phyloP scores from a whole-genome alignment of 306 rosid genomes.

The Vachellia pachyceras region DNA sequence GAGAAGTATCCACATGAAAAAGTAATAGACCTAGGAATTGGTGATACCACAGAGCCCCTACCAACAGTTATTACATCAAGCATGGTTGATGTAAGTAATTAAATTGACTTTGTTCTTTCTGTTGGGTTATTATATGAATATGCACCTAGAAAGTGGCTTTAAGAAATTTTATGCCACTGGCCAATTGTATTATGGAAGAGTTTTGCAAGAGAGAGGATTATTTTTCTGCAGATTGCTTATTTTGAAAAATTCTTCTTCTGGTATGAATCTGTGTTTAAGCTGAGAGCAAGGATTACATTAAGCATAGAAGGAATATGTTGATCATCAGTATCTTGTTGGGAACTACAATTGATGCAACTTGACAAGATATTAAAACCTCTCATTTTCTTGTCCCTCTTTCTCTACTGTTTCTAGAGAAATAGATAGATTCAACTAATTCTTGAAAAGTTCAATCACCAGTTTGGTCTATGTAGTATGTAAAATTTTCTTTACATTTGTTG shows the following conservation, averaged over 20 bases:
- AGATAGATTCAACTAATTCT: slow-evolving; percentile 2
- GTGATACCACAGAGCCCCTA: slow-evolving; percentile 78
- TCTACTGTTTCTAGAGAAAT: slow-evolving; percentile 6
- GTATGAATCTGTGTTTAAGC: not conserved
- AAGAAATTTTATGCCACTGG: not conserved
- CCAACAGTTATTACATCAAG: slow-evolving; percentile 63
- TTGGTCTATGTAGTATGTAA: slow-evolving; percentile 8
- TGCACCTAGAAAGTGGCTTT: slow-evolving; percentile 3
- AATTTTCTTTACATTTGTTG: slow-evolving; percentile 10
- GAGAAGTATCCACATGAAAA: slow-evolving; percentile 66
- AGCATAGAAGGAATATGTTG: not conserved
- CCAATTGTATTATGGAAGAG: not conserved
- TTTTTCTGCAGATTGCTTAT: slow-evolving; percentile 3
- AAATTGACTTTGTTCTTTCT: slow-evolving; percentile 15
- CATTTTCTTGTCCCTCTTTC: not conserved
- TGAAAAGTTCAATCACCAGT: not conserved
- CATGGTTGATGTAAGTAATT: slow-evolving; percentile 63
- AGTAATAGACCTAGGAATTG: slow-evolving; percentile 73
- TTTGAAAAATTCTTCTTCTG: not conserved
- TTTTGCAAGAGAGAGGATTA: not conserved
- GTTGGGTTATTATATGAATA: slow-evolving; percentile 4
- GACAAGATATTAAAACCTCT: slow-evolving; percentile 9
- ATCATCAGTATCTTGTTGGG: not conserved
- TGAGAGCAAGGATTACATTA: not conserved
- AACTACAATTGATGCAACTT: not conserved